Percentiles rank a stretch among this genome's conserved stretches.
Conservation (phyloP, 441 rosid species). For the Geranium incanum region DNA sequence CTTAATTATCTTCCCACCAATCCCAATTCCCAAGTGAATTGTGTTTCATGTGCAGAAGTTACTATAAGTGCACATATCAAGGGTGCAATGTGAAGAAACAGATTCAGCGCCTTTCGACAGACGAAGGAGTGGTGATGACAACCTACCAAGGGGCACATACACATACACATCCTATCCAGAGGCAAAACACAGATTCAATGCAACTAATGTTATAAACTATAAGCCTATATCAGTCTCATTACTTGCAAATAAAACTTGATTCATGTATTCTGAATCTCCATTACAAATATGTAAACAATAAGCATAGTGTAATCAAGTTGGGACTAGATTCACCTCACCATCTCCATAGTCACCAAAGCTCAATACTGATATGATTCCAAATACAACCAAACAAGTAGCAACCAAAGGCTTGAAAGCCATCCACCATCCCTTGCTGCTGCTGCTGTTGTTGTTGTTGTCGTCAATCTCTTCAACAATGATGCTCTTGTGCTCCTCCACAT, state of each 20-base stretch:
- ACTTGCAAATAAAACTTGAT: neutral
- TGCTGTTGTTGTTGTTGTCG: neutral
- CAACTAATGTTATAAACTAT: too few relatives aligned
- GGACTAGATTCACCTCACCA: conserved; percentile 28
- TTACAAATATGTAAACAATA: neutral
- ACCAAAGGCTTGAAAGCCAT: conserved; percentile 16
- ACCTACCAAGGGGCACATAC: conserved; percentile 30
- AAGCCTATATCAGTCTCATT: too few relatives aligned
- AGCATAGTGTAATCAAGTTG: conserved; percentile 26
- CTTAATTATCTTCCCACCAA: too few relatives aligned
- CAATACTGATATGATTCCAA: conserved; percentile 20
- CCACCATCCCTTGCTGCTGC: neutral
- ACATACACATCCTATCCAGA: conserved; percentile 23
- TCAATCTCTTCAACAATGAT: neutral
- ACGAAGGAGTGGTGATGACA: conserved; percentile 27
- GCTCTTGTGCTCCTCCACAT: conserved; percentile 12
- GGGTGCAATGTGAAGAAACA: conserved; percentile 33
- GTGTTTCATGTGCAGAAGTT: conserved; percentile 22
- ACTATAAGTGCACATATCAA: conserved; percentile 26
- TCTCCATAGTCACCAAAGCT: conserved; percentile 14
- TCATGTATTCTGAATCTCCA: too few relatives aligned
- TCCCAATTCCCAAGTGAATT: neutral
- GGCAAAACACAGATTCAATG: neutral
- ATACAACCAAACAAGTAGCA: conserved; percentile 14
- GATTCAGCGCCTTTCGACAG: conserved; percentile 26